These are phyloP conservation scores for Melastoma candidum DNA, from an alignment of 441 rosid genomes.

Conservation along the genomic window DNA sequence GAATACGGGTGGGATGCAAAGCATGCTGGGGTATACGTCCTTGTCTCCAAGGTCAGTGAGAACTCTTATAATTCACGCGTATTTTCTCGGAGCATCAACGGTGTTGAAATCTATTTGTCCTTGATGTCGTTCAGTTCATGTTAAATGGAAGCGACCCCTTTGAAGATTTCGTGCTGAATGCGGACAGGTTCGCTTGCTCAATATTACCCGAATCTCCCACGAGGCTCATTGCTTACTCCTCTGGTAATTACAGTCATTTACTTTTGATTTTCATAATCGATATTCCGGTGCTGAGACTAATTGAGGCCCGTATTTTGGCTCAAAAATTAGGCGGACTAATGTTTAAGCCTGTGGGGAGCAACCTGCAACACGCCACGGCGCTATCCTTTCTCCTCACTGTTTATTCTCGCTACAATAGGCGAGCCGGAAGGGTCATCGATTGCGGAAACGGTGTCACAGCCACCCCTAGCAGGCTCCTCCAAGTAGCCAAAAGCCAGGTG, in stretches of 20 bases:
- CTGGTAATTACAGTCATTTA: neutral
- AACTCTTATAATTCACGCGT: neutral
- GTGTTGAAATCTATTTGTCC: neutral
- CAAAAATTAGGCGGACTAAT: constrained; percentile 2
- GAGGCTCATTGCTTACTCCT: constrained; percentile 1
- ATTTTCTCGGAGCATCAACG: no score
- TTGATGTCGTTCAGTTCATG: neutral
- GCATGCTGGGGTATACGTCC: constrained; percentile 8
- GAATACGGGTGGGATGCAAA: constrained; percentile 11
- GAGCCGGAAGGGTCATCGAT: neutral
- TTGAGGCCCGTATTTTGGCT: no score
- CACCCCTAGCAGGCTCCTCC: constrained; percentile 3
- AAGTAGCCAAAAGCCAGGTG: constrained; percentile 6
- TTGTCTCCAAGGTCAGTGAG: constrained; percentile 5
- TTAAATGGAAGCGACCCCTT: neutral
- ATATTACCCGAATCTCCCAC: constrained; percentile 11
- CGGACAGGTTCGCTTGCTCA: constrained; percentile 6
- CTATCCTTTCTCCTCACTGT: constrained; percentile 4
- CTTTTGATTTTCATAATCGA: no score
- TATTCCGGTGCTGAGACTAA: no score
- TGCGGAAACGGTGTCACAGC: constrained; percentile 4
- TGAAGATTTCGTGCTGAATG: neutral
- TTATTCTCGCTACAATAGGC: constrained; percentile 5
- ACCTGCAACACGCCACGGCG: constrained; percentile 11
- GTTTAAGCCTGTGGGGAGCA: constrained; percentile 1